These are phyloP conservation scores for Chloranthus sessilifolius DNA, from an alignment of 164 flowering plant species.

Conservation along the genomic window DNA sequence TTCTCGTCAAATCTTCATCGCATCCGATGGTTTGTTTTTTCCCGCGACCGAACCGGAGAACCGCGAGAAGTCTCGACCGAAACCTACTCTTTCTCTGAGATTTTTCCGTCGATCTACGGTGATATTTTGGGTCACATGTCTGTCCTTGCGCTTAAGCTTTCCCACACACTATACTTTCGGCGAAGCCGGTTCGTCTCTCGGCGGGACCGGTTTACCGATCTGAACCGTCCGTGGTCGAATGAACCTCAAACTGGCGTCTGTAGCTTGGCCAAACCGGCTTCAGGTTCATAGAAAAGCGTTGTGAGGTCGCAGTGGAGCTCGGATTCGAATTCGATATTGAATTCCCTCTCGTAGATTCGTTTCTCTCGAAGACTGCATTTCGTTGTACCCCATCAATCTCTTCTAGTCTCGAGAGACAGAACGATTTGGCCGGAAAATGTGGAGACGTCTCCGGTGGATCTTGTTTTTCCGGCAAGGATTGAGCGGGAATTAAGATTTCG, in stretches of 20 bases:
- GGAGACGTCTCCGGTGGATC: conserved; percentile 7
- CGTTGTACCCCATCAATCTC: conserved; percentile 27
- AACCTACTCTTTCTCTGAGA: conserved; percentile 4
- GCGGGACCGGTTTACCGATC: conserved; percentile 5
- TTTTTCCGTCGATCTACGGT: conserved; percentile 3
- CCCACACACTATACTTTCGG: conserved; percentile 39
- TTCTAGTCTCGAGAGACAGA: conserved; percentile 12
- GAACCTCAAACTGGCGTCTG: conserved; percentile 11
- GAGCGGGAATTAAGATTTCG: conserved; percentile 9
- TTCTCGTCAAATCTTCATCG: conserved; percentile 12
- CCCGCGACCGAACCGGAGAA: conserved; percentile 11
- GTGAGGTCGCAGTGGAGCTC: neutral
- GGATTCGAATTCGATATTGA: conserved; percentile 5
- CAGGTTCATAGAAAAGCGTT: conserved; percentile 8
- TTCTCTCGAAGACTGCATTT: conserved; percentile 21
- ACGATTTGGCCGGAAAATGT: conserved; percentile 25
- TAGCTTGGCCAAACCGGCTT: conserved; percentile 23
- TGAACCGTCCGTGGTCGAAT: conserved; percentile 21
- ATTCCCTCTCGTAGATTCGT: conserved; percentile 19
- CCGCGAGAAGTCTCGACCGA: conserved; percentile 13
- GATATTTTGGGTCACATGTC: neutral
- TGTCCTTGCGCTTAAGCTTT: conserved; percentile 19
- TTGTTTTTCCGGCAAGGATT: neutral
- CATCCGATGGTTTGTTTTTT: neutral
- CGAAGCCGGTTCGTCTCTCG: conserved; percentile 26